These are phyloP conservation scores for Diaporthe helianthi DNA, from an alignment of 2,329 filamentous ascomycete species.

Conservation along the genomic window DNA sequence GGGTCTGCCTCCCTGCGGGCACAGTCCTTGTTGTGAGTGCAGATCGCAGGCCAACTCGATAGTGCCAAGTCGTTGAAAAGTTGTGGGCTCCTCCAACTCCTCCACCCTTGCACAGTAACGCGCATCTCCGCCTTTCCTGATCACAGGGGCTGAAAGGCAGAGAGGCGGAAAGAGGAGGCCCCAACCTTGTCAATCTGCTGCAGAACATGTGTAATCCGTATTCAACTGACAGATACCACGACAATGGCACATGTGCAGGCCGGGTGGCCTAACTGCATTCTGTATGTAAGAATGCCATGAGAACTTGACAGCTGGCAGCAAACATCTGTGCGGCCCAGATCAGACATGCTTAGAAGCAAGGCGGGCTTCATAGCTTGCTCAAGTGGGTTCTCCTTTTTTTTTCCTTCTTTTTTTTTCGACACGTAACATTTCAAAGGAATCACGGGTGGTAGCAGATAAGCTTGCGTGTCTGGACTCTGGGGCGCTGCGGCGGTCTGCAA, in stretches of 20 bases:
- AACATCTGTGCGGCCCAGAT: conserved; percentile 5
- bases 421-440: too few species aligned
- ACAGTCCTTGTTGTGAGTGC: conserved; percentile 9
- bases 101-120: conserved; percentile 7
- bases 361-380: background rate
- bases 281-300: conserved; percentile 15
- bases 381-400: background rate
- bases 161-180: background rate
- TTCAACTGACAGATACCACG: background rate
- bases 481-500: background rate
- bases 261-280: background rate
- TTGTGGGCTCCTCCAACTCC: background rate
- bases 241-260: background rate
- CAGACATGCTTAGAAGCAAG: conserved; percentile 16
- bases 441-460: background rate
- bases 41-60: background rate
- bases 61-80: background rate
- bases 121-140: background rate
- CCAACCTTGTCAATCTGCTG: background rate
- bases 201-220: background rate
- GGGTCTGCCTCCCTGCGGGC: background rate
- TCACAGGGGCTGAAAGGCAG: too few species aligned
- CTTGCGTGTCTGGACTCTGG: background rate
- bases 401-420: too few species aligned
- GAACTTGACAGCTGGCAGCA: background rate